Evolutionary conservation across 352 stramenopile genomes (phyloP).

Genomic region (Pseudoperonospora humuli): DNA sequence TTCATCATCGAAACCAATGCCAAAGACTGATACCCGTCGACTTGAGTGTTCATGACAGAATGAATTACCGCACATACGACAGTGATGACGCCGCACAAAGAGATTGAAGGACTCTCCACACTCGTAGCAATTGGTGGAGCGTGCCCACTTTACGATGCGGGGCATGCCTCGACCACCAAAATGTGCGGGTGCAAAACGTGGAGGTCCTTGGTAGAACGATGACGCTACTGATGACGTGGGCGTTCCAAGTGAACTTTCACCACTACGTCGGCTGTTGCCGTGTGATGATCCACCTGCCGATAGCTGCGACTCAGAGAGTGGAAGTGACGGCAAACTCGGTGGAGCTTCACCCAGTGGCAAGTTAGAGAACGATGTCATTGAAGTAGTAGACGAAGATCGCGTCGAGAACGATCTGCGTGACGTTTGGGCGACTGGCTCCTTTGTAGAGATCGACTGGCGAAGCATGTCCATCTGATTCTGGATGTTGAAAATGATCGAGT

Average conservation of each 20-base stretch:
- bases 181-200: slow-evolving; percentile 18
- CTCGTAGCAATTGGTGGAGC: slow-evolving; percentile 76
- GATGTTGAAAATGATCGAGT: slow-evolving; percentile 73
- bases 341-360: slow-evolving; percentile 24
- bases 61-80: slow-evolving; percentile 81
- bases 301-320: slow-evolving; percentile 37
- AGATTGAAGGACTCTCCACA: slow-evolving; percentile 79
- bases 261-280: slow-evolving; percentile 13
- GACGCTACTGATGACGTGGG: slow-evolving; percentile 23
- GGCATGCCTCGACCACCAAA: slow-evolving; percentile 31
- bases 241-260: slow-evolving; percentile 25
- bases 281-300: slow-evolving; percentile 27
- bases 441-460: slow-evolving; percentile 56
- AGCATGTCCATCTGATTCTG: slow-evolving; percentile 80
- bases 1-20: slow-evolving; percentile 78
- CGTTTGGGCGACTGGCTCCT: slow-evolving; percentile 44
- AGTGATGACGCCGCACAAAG: slow-evolving; percentile 80
- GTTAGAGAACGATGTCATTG: slow-evolving; percentile 41
- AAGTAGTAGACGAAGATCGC: slow-evolving; percentile 57
- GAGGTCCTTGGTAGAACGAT: slow-evolving; percentile 29
- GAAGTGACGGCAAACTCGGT: slow-evolving; percentile 32
- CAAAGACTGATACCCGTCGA: slow-evolving; percentile 58
- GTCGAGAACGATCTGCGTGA: slow-evolving; percentile 60
- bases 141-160: slow-evolving; percentile 75
- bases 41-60: slow-evolving; percentile 85